A percentile compares a stretch with the other conserved stretches of the same genome.
Conservation (phyloP, 306 rosid species). For the Clitoria ternatea region DNA sequence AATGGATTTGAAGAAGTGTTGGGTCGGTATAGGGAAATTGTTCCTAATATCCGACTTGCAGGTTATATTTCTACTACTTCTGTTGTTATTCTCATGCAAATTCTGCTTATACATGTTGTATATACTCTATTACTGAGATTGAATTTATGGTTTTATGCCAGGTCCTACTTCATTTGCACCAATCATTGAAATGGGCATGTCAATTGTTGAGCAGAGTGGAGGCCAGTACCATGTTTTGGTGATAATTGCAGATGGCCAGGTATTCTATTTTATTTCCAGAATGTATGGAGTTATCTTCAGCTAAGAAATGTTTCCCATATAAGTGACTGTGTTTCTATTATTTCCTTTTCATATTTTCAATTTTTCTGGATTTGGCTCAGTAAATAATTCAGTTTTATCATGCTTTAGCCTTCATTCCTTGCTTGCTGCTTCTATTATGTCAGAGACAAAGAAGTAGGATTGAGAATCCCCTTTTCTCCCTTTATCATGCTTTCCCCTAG, state of each 20-base stretch:
- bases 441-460: neutral
- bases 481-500: too few species aligned
- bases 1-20: constrained; percentile 94
- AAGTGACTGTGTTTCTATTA: neutral
- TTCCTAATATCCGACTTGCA: constrained; percentile 76
- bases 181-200: constrained; percentile 86
- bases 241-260: constrained; percentile 96
- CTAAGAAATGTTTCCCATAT: neutral
- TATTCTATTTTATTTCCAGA: constrained; percentile 29
- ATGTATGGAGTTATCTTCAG: neutral
- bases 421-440: neutral
- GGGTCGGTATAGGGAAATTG: constrained; percentile 70
- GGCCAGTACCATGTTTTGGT: constrained; percentile 74
- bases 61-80: constrained; percentile 42
- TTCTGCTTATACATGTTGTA: neutral
- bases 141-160: constrained; percentile 29
- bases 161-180: constrained; percentile 99
- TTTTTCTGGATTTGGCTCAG: neutral
- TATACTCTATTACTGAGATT: neutral
- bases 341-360: neutral
- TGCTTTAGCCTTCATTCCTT: neutral
- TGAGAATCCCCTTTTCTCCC: neutral
- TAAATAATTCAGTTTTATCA: neutral
- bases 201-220: constrained; percentile 85
- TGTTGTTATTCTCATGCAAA: neutral